Percentiles rank a stretch among this genome's conserved stretches.
Evolutionary conservation across 305 asterid genomes (phyloP).

Genomic region (Euphrasia arctica): DNA sequence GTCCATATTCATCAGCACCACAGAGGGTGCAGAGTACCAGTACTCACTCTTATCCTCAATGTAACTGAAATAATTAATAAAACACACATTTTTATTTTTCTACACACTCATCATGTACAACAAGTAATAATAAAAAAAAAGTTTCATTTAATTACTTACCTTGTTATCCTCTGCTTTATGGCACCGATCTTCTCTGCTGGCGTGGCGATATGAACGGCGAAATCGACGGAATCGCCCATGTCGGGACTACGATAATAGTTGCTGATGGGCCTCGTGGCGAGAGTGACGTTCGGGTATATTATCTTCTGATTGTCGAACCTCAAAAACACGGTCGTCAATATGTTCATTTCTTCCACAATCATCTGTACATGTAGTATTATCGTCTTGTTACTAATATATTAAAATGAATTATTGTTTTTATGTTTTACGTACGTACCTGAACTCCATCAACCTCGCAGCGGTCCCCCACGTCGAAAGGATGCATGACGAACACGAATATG

Average conservation of each 20-base stretch:
- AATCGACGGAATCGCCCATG: conserved; percentile 72
- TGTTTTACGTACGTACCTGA: conserved; percentile 43
- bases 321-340: conserved; percentile 65
- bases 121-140: no score
- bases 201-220: conserved; percentile 61
- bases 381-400: no score
- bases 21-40: conserved; percentile 59
- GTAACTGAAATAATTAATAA: conserved; percentile 34
- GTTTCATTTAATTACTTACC: conserved; percentile 26
- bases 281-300: conserved; percentile 61
- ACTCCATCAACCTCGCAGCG: conserved; percentile 86
- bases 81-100: background rate
- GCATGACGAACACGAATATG: conserved; percentile 71
- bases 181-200: conserved; percentile 61
- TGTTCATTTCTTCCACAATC: conserved; percentile 87
- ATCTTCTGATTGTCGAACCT: conserved; percentile 68
- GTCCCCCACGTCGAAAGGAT: conserved; percentile 89
- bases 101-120: no score
- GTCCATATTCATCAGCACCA: conserved; percentile 53
- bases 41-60: conserved; percentile 58
- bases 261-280: conserved; percentile 56
- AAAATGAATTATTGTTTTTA: background rate
- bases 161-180: conserved; percentile 49
- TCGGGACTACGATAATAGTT: conserved; percentile 85
- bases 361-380: conserved; percentile 35